Percentiles rank a stretch among this genome's conserved stretches.
Evolutionary conservation across 2,329 filamentous ascomycete species (phyloP).

Genomic region (Paecilomyces formosus): DNA sequence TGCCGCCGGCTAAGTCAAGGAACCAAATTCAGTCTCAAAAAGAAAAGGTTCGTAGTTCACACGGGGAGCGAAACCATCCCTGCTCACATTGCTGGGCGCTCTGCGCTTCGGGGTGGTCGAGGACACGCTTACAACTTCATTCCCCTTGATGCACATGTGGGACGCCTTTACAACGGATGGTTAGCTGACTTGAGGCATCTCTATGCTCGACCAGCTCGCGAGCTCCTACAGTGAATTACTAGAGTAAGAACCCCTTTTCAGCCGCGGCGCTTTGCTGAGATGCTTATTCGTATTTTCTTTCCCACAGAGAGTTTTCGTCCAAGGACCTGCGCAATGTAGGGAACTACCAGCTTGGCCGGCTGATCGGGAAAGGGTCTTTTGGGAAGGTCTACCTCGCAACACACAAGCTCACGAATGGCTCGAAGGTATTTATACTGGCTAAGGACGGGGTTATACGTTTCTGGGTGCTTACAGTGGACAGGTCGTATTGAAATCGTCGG

Average conservation of each 20-base stretch:
- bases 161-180: constrained; percentile 1
- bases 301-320: constrained; percentile 77
- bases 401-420: constrained; percentile 97
- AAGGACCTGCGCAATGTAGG: constrained; percentile 87
- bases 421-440: constrained; percentile 57
- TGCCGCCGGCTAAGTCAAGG: constrained; percentile 35
- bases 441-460: background rate
- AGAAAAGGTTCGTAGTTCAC: constrained; percentile 38
- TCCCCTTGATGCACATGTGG: background rate
- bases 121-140: background rate
- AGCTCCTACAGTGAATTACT: constrained; percentile 94
- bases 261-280: background rate
- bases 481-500: constrained; percentile 97
- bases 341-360: constrained; percentile 82
- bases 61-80: background rate
- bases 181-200: constrained; percentile 10
- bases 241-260: constrained; percentile 54
- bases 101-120: background rate
- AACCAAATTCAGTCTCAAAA: constrained; percentile 51
- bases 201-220: constrained; percentile 60
- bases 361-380: constrained; percentile 97
- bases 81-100: background rate
- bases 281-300: constrained; percentile 2
- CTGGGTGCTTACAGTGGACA: constrained; percentile 29
- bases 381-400: constrained; percentile 95